Evolutionary conservation across 371 early-diverging fungal genomes (phyloP).

Genomic region (Circinella minor): DNA sequence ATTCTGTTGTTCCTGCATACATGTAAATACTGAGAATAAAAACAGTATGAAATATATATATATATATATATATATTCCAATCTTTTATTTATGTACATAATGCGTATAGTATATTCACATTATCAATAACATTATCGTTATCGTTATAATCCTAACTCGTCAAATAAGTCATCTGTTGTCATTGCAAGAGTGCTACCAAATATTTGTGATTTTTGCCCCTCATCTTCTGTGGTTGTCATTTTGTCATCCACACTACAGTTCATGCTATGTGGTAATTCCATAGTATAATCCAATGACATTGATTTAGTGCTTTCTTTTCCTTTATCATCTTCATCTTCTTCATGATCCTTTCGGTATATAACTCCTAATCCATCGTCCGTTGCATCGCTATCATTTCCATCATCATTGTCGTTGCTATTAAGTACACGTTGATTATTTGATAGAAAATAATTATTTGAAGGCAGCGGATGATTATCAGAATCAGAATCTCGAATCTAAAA

Average conservation of each 20-base stretch:
- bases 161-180: conserved; percentile 17
- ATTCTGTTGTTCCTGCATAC: background rate
- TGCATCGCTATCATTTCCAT: background rate
- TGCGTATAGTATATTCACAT: too few species aligned
- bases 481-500: too few species aligned
- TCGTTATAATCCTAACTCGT: conserved; percentile 13
- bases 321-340: background rate
- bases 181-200: background rate
- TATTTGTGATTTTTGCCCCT: too few species aligned
- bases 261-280: background rate
- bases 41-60: too few species aligned
- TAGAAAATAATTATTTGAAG: too few species aligned
- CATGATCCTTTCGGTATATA: background rate
- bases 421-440: too few species aligned
- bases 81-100: too few species aligned
- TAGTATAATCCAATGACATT: background rate
- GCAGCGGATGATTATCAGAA: too few species aligned
- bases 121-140: too few species aligned
- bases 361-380: too few species aligned
- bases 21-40: too few species aligned
- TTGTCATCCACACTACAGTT: background rate
- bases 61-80: too few species aligned
- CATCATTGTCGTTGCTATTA: background rate
- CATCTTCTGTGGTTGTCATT: background rate
- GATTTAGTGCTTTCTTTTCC: background rate